Conservation (phyloP, 192 early-diverging fungal species). For the Linnemannia elongata region DNA sequence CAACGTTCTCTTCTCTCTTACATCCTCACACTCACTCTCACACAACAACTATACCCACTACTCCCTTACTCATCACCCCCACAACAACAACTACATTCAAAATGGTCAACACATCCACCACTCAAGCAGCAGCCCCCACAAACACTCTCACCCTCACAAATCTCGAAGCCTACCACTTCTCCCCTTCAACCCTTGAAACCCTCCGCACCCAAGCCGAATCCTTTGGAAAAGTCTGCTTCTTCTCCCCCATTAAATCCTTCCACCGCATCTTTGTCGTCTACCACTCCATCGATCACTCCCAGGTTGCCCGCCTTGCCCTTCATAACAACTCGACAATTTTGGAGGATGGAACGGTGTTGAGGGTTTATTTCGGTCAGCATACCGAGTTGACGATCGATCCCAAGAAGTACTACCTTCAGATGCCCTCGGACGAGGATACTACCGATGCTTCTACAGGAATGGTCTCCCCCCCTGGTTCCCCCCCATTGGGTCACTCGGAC, state of each 20-base stretch:
- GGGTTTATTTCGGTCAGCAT: slow-evolving; percentile 69
- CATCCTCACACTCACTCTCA: not conserved
- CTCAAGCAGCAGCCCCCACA: slow-evolving; percentile 47
- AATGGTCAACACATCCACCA: slow-evolving; percentile 14
- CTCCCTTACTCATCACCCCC: not conserved
- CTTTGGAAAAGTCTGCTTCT: slow-evolving; percentile 63
- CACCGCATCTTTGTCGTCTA: slow-evolving; percentile 68
- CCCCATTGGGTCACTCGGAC: slow-evolving; percentile 37
- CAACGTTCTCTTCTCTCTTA: not conserved
- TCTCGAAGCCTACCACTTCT: slow-evolving; percentile 58
- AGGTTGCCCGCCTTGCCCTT: slow-evolving; percentile 52
- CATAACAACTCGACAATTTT: slow-evolving; percentile 37
- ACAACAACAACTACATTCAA: slow-evolving; percentile 13
- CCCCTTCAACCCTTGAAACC: slow-evolving; percentile 31
- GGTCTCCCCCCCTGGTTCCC: slow-evolving; percentile 49
- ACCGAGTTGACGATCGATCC: slow-evolving; percentile 47
- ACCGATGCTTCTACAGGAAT: not conserved
- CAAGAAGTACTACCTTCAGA: slow-evolving; percentile 42
- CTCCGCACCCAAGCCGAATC: slow-evolving; percentile 56
- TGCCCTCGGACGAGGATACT: slow-evolving; percentile 19
- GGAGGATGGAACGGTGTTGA: slow-evolving; percentile 39
- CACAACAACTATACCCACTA: not conserved
- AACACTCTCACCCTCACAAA: slow-evolving; percentile 69
- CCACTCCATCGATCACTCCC: slow-evolving; percentile 57
- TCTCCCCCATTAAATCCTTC: slow-evolving; percentile 68